Conservation (phyloP, 2,329 filamentous ascomycete genomes). For the Sporothrix inflata region DNA sequence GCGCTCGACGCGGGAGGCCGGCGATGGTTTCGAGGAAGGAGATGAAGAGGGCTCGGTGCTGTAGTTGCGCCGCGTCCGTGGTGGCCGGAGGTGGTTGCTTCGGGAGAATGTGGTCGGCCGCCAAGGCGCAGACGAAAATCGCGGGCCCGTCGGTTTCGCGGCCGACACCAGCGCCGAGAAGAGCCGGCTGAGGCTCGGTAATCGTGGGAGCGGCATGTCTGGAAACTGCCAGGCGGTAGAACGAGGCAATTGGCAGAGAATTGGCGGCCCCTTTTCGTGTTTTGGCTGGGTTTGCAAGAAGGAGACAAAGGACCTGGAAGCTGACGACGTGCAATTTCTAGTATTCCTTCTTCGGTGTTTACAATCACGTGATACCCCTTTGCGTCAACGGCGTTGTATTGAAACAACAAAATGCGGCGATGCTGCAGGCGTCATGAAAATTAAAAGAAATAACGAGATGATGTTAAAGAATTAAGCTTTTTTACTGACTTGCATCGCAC, state of each 20-base stretch:
- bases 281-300: not conserved
- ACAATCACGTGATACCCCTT: constrained; percentile 25
- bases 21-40: not conserved
- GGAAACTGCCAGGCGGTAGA: too few species aligned
- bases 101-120: not conserved
- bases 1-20: constrained; percentile 46
- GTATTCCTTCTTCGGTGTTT: not conserved
- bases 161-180: not conserved
- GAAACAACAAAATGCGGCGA: not conserved
- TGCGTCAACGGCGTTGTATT: not conserved
- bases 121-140: not conserved
- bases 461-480: not conserved
- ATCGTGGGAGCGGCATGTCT: constrained; percentile 1
- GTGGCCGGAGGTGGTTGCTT: not conserved
- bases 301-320: not conserved
- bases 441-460: too few species aligned
- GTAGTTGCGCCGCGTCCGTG: not conserved
- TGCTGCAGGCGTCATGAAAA: not conserved
- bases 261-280: not conserved
- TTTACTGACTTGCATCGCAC: not conserved
- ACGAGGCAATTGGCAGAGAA: not conserved
- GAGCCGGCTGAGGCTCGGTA: not conserved
- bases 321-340: not conserved
- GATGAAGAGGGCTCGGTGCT: not conserved
- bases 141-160: not conserved